Conservation (phyloP, 2,329 filamentous ascomycete genomes). For the Diaporthe sp. region DNA sequence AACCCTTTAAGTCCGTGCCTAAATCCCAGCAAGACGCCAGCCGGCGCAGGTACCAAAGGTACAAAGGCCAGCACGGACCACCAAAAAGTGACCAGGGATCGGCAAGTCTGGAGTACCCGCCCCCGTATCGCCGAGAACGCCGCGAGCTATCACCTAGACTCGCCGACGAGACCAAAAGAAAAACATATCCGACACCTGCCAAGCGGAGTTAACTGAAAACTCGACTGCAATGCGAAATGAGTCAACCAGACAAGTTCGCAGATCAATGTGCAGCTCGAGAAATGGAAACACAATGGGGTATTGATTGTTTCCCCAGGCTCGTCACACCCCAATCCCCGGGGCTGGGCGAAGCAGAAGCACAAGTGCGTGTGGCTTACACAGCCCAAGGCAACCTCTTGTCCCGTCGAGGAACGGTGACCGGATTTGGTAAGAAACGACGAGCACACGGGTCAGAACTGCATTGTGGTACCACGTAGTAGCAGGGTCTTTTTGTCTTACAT, state of each 20-base stretch:
- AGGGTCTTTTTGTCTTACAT: slow-evolving; percentile 6
- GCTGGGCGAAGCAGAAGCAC: slow-evolving; percentile 17
- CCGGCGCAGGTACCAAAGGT: background rate
- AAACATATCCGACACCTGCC: background rate
- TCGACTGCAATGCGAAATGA: slow-evolving; percentile 16
- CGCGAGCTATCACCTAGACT: slow-evolving; percentile 23
- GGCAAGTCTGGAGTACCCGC: background rate
- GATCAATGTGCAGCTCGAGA: slow-evolving; percentile 8
- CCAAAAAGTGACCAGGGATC: background rate
- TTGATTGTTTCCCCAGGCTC: background rate
- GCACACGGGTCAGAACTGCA: slow-evolving; percentile 1
- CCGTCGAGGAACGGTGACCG: background rate
- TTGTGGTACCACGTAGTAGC: background rate
- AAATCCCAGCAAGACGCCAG: background rate
- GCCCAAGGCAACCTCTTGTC: slow-evolving; percentile 16
- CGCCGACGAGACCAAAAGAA: background rate
- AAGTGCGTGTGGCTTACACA: slow-evolving; percentile 9
- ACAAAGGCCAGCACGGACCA: background rate
- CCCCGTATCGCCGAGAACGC: slow-evolving; percentile 14
- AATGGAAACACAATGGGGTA: background rate
- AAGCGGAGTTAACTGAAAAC: slow-evolving; percentile 8
- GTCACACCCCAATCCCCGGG: background rate
- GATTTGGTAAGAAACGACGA: slow-evolving; percentile 23
- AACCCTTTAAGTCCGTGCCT: slow-evolving; percentile 13
- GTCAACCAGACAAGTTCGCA: background rate